A percentile compares a stretch with the other conserved stretches of the same genome.
Evolutionary conservation across 495 filamentous ascomycete genomes (phyloP).

Genomic region (Cladorrhinum samala): DNA sequence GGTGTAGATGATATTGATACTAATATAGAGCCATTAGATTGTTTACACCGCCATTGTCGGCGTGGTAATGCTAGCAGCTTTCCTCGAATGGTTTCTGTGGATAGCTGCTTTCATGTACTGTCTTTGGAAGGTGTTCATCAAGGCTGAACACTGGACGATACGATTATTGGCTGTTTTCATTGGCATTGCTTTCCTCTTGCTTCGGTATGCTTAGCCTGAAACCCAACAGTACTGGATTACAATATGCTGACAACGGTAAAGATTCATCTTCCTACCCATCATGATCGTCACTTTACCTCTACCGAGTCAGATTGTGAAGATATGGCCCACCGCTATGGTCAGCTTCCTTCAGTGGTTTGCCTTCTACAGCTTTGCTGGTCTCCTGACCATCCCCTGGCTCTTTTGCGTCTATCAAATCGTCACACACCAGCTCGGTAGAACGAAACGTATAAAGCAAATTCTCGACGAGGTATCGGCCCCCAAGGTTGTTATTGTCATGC

Average conservation of each 20-base stretch:
- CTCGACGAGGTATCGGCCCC: constrained; percentile 82
- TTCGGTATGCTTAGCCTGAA: constrained; percentile 54
- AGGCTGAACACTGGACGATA: constrained; percentile 83
- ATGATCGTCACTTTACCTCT: constrained; percentile 94
- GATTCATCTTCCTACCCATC: constrained; percentile 81
- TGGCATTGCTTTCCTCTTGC: constrained; percentile 60
- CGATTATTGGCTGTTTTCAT: constrained; percentile 69
- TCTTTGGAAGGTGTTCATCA: constrained; percentile 77
- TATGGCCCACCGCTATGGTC: constrained; percentile 65
- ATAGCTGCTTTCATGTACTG: constrained; percentile 90
- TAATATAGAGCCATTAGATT: constrained; percentile 27
- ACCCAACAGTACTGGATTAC: neutral
- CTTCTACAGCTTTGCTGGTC: constrained; percentile 85
- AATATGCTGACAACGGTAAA: constrained; percentile 26
- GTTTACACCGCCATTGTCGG: constrained; percentile 79
- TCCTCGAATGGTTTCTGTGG: constrained; percentile 94
- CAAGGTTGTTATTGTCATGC: constrained; percentile 96
- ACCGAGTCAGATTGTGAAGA: constrained; percentile 59
- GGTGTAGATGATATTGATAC: neutral
- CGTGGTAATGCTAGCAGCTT: constrained; percentile 73
- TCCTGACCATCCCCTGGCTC: constrained; percentile 85
- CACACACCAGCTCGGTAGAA: constrained; percentile 76
- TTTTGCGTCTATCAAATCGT: constrained; percentile 88
- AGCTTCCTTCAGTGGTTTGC: constrained; percentile 85
- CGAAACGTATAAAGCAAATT: constrained; percentile 72